phyloP scores from a whole-genome alignment of 1,284 basidiomycete species.

The Trichosporon ovoides region DNA sequence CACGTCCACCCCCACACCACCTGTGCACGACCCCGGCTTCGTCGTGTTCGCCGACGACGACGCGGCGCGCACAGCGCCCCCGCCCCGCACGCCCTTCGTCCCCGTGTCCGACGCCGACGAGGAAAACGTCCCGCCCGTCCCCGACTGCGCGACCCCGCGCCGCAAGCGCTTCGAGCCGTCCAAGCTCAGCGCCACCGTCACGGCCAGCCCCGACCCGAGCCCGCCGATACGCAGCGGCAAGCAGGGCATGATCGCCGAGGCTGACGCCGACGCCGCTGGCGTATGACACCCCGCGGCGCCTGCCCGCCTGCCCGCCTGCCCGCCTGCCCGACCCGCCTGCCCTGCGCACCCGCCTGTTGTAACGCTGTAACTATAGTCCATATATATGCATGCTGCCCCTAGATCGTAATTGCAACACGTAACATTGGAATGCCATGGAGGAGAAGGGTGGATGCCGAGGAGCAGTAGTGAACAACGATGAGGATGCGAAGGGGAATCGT shows the following conservation, averaged over 20 bases:
- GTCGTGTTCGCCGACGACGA: slow-evolving; percentile 20
- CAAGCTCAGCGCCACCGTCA: slow-evolving; percentile 6
- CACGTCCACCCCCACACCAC: neutral
- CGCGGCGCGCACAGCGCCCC: neutral
- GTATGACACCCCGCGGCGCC: neutral
- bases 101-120: neutral
- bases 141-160: neutral
- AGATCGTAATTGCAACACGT: neutral
- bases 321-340: neutral
- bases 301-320: too few relatives aligned
- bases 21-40: slow-evolving; percentile 31
- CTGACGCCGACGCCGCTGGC: neutral
- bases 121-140: slow-evolving; percentile 7
- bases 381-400: neutral
- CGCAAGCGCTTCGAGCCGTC: slow-evolving; percentile 4
- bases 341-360: neutral
- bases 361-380: neutral
- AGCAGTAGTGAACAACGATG: too few relatives aligned
- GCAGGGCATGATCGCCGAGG: slow-evolving; percentile 8
- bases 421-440: slow-evolving; percentile 7
- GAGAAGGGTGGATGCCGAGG: too few relatives aligned
- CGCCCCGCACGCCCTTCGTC: neutral
- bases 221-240: slow-evolving; percentile 1
- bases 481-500: too few relatives aligned
- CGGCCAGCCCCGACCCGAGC: neutral